phyloP scores from a whole-genome alignment of 2,329 filamentous ascomycete species.

The Fusarium avenaceum region DNA sequence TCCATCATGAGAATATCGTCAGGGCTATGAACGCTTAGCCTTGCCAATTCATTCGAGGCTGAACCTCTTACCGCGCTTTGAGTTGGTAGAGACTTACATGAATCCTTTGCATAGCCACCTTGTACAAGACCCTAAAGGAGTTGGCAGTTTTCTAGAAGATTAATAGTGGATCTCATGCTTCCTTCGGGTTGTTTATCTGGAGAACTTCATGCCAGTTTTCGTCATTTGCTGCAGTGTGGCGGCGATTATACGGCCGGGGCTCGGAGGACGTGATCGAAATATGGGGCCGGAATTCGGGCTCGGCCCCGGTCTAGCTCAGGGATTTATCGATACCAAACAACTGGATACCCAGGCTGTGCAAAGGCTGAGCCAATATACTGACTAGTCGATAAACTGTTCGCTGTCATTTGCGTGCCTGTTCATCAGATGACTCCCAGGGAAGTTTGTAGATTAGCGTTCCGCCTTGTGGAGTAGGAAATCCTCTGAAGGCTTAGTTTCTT shows the following conservation, averaged over 20 bases:
- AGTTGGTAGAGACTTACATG: background rate
- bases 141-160: constrained; percentile 16
- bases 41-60: background rate
- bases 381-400: background rate
- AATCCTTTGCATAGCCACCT: constrained; percentile 3
- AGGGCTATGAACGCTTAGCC: background rate
- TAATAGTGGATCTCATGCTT: constrained; percentile 1
- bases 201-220: constrained; percentile 5
- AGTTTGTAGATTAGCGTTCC: constrained; percentile 15
- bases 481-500: constrained; percentile 14
- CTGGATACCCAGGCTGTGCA: constrained; percentile 24
- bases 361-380: constrained; percentile 14
- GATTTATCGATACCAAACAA: background rate
- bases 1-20: background rate
- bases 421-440: background rate
- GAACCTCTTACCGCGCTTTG: background rate
- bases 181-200: background rate
- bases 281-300: constrained; percentile 33
- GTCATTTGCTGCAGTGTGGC: constrained; percentile 5
- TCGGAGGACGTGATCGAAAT: constrained; percentile 13
- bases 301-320: constrained; percentile 7
- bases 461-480: constrained; percentile 22
- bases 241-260: constrained; percentile 14
- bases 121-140: constrained; percentile 3
- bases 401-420: background rate